These are phyloP conservation scores for Botrytis galanthina DNA, from an alignment of 2,329 filamentous ascomycete species.

Conservation along the genomic window DNA sequence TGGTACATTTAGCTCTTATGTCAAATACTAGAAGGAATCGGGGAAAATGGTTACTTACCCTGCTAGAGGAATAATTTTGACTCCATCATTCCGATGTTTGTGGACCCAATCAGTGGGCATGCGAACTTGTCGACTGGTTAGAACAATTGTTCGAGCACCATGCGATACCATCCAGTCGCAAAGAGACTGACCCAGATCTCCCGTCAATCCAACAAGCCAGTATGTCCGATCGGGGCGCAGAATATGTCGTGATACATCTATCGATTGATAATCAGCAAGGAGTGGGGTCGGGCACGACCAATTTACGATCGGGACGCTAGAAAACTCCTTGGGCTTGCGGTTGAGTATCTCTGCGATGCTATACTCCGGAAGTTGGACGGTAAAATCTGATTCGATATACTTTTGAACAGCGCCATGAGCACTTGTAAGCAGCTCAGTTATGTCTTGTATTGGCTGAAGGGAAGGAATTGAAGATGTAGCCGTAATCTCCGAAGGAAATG, in stretches of 20 bases:
- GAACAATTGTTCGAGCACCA: conserved; percentile 39
- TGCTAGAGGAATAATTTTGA: neutral
- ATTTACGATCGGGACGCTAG: neutral
- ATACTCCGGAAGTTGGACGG: neutral
- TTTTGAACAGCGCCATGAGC: neutral
- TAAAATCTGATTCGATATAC: neutral
- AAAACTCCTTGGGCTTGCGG: neutral
- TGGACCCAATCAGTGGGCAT: neutral
- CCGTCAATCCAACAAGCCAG: conserved; percentile 34
- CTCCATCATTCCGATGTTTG: neutral
- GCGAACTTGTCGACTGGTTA: conserved; percentile 30
- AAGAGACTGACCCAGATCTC: conserved; percentile 40
- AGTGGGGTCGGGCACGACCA: neutral
- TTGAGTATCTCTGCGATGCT: neutral
- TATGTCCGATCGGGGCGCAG: conserved; percentile 33
- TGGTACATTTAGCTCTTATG: neutral
- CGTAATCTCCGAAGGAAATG: neutral
- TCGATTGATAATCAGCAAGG: neutral
- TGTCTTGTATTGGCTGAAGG: neutral
- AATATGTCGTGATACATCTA: neutral
- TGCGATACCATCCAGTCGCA: conserved; percentile 43
- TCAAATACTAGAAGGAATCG: neutral
- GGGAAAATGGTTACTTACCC: neutral
- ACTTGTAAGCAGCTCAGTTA: neutral
- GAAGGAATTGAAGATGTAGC: neutral